Base-by-base conservation (phyloP, 495 filamentous ascomycete species). In the Bathelium albidoporum region DNA sequence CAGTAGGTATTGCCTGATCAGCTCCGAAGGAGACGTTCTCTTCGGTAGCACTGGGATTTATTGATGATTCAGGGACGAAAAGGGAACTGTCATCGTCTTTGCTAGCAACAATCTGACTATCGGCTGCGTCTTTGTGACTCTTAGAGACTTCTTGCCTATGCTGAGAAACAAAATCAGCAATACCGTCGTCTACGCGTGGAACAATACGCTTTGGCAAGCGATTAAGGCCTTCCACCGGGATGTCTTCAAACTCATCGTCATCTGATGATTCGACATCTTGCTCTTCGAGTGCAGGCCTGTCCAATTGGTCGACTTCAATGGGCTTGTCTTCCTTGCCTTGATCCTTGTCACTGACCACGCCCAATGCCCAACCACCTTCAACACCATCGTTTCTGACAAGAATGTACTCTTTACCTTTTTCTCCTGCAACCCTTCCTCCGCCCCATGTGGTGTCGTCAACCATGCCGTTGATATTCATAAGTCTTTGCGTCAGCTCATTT, bases 391-490 rank as follows among this genome's bases (percentile, higher is more conserved):
- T 96, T 73, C 93, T 95, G 32, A 98, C 93, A 1, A 98, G 79
- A 34, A 97, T 90, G 71, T 98, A 98, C 73, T 98, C 94, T 62
- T 88, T 85, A 10, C 87, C 90, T 66, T 86, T 90, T 70, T 97
- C 93, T 29, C 95, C 90, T 0, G 90, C 93, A 63, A 98, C 86
- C 14, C 94, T 81, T 26, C 81, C 80, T 1, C 78, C 80, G 20
- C 80, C 82, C 59, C 86, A 87, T 24, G 77, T 75, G 28, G 83
- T 77, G 71, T 91, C 87, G 36, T 85, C 82, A 1, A 83, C 85
- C 88, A 95, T 95, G 20, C 91, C 91, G 69, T 93, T 89, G 31
- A 97, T 82, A 67, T 94, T 86, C 94, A 98, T 97, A 49, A 98
- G 75, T 49, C 93, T 83, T 73, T 97, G 94, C 0, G 94, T 97